phyloP scores from a whole-genome alignment of 208 protist species.

The Jaenimonas drosophilae region DNA sequence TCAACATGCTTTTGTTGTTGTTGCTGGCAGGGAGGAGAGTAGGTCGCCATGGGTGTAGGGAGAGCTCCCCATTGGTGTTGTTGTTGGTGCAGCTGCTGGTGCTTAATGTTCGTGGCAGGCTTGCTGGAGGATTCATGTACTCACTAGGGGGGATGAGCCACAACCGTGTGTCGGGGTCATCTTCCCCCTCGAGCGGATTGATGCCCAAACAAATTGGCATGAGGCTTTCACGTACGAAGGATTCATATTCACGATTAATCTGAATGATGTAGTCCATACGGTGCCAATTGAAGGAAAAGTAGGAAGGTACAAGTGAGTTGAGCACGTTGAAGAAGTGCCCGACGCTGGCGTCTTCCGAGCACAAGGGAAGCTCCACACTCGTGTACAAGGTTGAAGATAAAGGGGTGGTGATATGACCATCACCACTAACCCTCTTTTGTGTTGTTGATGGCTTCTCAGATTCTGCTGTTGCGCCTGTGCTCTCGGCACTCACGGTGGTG shows the following conservation, averaged over 20 bases:
- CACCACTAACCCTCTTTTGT: no score
- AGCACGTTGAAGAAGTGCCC: constrained; percentile 69
- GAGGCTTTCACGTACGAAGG: constrained; percentile 53
- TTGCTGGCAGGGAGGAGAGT: neutral
- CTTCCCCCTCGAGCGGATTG: constrained; percentile 34
- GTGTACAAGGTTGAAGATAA: no score
- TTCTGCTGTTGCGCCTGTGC: neutral
- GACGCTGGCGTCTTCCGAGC: constrained; percentile 41
- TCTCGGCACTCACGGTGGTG: neutral
- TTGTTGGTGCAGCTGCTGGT: neutral
- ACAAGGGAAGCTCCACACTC: no score
- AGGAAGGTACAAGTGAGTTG: constrained; percentile 69
- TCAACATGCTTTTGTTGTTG: no score
- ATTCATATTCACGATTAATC: constrained; percentile 78
- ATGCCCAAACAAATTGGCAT: constrained; percentile 55
- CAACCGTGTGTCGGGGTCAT: constrained; percentile 33
- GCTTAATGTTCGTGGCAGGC: neutral
- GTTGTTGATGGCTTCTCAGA: no score
- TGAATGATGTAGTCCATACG: constrained; percentile 70
- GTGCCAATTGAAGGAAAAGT: constrained; percentile 88
- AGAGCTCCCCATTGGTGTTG: neutral
- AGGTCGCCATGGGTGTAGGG: no score
- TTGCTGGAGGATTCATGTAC: no score
- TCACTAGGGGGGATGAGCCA: constrained; percentile 10
- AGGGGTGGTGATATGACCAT: no score